Evolutionary conservation across 2,329 filamentous ascomycete genomes (phyloP).

Genomic region (Apiospora hydei): DNA sequence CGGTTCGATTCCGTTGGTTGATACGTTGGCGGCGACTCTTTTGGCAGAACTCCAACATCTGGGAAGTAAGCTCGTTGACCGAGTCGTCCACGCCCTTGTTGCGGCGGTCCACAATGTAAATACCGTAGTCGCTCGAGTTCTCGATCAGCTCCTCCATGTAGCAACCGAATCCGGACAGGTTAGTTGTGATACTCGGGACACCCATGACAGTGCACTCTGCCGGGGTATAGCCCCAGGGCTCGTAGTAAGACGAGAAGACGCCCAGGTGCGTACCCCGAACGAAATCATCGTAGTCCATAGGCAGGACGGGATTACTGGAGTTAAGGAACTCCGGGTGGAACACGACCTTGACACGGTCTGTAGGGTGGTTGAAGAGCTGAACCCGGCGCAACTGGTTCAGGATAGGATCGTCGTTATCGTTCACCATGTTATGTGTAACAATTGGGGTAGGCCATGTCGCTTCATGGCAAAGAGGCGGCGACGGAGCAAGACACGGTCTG

Average conservation of each 20-base stretch:
- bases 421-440: constrained; percentile 98
- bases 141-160: constrained; percentile 99
- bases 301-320: constrained; percentile 92
- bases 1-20: constrained; percentile 97
- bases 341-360: constrained; percentile 94
- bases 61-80: constrained; percentile 90
- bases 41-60: constrained; percentile 91
- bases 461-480: constrained; percentile 97
- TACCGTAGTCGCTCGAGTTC: constrained; percentile 96
- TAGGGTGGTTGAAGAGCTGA: constrained; percentile 94
- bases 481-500: constrained; percentile 91
- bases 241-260: constrained; percentile 97
- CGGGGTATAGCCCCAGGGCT: constrained; percentile 98
- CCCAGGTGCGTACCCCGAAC: constrained; percentile 96
- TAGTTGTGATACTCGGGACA: constrained; percentile 97
- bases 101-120: constrained; percentile 97
- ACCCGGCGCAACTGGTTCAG: constrained; percentile 95
- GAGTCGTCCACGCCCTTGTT: constrained; percentile 97
- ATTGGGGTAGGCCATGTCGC: constrained; percentile 89
- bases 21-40: constrained; percentile 97
- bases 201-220: constrained; percentile 99
- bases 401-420: constrained; percentile 91
- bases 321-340: constrained; percentile 99
- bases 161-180: constrained; percentile 96
- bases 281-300: constrained; percentile 98